phyloP scores from a whole-genome alignment of 2,329 filamentous ascomycete species.

The Penicillium sp. region DNA sequence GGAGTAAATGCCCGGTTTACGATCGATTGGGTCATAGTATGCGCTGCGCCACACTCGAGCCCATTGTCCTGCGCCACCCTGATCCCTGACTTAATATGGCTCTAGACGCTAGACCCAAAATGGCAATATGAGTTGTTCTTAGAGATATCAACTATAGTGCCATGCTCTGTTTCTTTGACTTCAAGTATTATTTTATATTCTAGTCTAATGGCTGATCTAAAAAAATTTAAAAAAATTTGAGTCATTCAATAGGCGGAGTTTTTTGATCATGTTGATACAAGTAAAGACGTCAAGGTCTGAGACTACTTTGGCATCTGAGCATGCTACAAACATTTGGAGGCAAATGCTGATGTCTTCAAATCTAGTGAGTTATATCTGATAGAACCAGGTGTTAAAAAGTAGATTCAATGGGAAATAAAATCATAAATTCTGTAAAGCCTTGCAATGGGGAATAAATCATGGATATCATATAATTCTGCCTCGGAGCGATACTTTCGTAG shows the following conservation, averaged over 20 bases:
- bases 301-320: too few species aligned
- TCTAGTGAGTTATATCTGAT: too few species aligned
- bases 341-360: too few species aligned
- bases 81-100: neutral
- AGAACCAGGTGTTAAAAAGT: too few species aligned
- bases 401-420: too few species aligned
- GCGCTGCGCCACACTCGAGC: conserved; percentile 17
- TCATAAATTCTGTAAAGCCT: neutral
- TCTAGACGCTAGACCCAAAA: neutral
- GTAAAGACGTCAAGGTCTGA: too few species aligned
- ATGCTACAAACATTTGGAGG: too few species aligned
- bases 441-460: neutral
- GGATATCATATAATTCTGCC: neutral
- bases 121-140: neutral
- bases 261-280: neutral
- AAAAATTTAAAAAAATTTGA: neutral
- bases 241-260: neutral
- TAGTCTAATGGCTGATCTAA: neutral
- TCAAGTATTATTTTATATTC: neutral
- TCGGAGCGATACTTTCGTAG: neutral
- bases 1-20: conserved; percentile 14
- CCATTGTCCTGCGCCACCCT: neutral
- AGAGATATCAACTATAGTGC: neutral
- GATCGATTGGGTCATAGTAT: conserved; percentile 5
- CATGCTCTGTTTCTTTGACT: neutral